Conservation (phyloP, 805 yeast genomes). For the Monosporozyma solicola region DNA sequence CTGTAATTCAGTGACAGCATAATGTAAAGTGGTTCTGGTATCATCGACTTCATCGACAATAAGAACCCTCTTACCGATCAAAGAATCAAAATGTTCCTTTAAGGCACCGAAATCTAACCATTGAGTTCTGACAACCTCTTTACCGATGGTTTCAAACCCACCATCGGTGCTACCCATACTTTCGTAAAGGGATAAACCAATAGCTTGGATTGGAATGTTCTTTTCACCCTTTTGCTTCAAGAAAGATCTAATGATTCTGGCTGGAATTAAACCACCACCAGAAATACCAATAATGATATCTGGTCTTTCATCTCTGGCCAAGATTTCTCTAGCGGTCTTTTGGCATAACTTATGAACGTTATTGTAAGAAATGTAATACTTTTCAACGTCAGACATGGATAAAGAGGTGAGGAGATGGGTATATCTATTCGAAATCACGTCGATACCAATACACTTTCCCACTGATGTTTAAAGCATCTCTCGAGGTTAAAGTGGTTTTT, state of each 20-base stretch:
- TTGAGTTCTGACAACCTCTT: slow-evolving; percentile 79
- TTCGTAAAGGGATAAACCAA: slow-evolving; percentile 58
- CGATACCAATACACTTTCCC: background rate
- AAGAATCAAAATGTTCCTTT: slow-evolving; percentile 57
- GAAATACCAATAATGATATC: slow-evolving; percentile 61
- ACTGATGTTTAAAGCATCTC: background rate
- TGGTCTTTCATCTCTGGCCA: slow-evolving; percentile 34
- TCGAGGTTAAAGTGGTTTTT: background rate
- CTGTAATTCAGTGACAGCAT: slow-evolving; percentile 68
- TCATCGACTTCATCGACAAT: slow-evolving; percentile 91
- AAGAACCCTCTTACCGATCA: slow-evolving; percentile 71
- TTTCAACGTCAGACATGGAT: slow-evolving; percentile 32
- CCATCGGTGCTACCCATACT: slow-evolving; percentile 38
- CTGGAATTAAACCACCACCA: slow-evolving; percentile 69
- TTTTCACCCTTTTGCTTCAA: slow-evolving; percentile 49
- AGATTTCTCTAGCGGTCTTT: slow-evolving; percentile 46
- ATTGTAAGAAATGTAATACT: slow-evolving; percentile 64
- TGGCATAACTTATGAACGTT: slow-evolving; percentile 78
- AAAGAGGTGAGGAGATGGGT: background rate
- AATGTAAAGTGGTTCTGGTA: slow-evolving; percentile 81
- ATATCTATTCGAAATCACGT: background rate
- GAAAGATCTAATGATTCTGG: slow-evolving; percentile 58
- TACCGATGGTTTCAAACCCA: slow-evolving; percentile 47
- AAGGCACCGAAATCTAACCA: slow-evolving; percentile 80
- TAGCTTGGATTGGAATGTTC: slow-evolving; percentile 63